Percentiles rank a stretch among this genome's conserved stretches.
These are phyloP conservation scores for Hygrocybe punicea DNA, from an alignment of 768 basidiomycete species.

Conservation along the genomic window DNA sequence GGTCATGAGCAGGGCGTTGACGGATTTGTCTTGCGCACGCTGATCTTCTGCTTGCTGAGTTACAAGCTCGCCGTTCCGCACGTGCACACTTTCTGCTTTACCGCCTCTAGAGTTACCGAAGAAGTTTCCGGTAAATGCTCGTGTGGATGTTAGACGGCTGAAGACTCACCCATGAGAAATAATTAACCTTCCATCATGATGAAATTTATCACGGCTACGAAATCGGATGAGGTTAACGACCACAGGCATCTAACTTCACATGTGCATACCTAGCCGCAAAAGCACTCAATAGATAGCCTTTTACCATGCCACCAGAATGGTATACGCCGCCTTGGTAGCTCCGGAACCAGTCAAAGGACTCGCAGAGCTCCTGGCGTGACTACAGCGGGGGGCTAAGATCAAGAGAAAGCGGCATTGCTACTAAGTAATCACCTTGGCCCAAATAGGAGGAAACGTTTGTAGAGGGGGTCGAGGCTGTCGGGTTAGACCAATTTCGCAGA, in stretches of 20 bases:
- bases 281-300: constrained; percentile 74
- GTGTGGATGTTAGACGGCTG: neutral
- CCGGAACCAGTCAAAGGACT: constrained; percentile 69
- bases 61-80: constrained; percentile 37
- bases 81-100: constrained; percentile 56
- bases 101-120: constrained; percentile 52
- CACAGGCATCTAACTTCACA: neutral
- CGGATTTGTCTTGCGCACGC: constrained; percentile 62
- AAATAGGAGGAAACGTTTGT: constrained; percentile 38
- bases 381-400: constrained; percentile 46
- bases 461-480: constrained; percentile 16
- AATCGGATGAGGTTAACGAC: neutral
- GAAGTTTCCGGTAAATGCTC: constrained; percentile 4
- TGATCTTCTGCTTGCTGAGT: constrained; percentile 60
- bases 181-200: constrained; percentile 62
- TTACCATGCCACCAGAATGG: constrained; percentile 52
- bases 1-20: constrained; percentile 62
- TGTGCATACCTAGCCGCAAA: constrained; percentile 58
- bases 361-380: constrained; percentile 85
- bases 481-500: neutral
- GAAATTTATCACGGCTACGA: constrained; percentile 64
- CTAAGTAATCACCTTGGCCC: constrained; percentile 37
- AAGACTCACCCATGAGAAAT: constrained; percentile 78
- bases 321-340: constrained; percentile 84
- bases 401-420: neutral